Evolutionary conservation across 768 basidiomycete genomes (phyloP).

Genomic region (Albatrellus ellisii): DNA sequence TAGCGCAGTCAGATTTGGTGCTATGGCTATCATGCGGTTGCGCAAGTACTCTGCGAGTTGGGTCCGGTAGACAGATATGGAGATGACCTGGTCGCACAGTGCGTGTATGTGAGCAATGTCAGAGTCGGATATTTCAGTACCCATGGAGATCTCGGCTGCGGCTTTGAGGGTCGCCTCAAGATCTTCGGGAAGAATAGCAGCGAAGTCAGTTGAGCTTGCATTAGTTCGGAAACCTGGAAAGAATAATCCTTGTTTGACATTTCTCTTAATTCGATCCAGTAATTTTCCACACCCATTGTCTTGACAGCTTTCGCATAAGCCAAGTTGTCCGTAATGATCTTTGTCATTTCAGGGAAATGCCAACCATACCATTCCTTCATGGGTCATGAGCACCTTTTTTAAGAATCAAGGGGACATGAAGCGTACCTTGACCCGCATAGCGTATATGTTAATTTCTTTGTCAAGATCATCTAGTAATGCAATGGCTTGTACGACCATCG

Average conservation of each 20-base stretch:
- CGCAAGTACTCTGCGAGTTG: constrained; percentile 95
- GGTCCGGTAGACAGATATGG: constrained; percentile 87
- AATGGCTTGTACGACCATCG: constrained; percentile 99
- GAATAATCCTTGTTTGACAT: too few species aligned
- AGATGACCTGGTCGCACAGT: constrained; percentile 96
- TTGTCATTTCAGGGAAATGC: constrained; percentile 99
- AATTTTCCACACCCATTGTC: constrained; percentile 55
- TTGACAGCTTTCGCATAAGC: constrained; percentile 94
- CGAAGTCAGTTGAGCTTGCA: constrained; percentile 74
- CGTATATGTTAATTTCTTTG: constrained; percentile 99
- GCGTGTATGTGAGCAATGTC: constrained; percentile 97
- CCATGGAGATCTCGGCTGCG: constrained; percentile 98
- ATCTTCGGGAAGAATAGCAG: constrained; percentile 90
- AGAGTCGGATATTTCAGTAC: constrained; percentile 95
- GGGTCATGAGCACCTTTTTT: not conserved
- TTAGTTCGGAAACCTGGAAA: constrained; percentile 87
- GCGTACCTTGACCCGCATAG: constrained; percentile 92
- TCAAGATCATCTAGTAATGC: constrained; percentile 95
- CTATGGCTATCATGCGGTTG: constrained; percentile 97
- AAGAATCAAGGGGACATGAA: not conserved
- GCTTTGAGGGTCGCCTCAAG: constrained; percentile 90
- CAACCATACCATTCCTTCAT: constrained; percentile 99
- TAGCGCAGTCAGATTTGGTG: constrained; percentile 86
- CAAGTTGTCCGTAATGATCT: constrained; percentile 94
- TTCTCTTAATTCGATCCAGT: too few species aligned